Base-by-base conservation (phyloP, 495 filamentous ascomycete genomes). In the Talaromyces liani region DNA sequence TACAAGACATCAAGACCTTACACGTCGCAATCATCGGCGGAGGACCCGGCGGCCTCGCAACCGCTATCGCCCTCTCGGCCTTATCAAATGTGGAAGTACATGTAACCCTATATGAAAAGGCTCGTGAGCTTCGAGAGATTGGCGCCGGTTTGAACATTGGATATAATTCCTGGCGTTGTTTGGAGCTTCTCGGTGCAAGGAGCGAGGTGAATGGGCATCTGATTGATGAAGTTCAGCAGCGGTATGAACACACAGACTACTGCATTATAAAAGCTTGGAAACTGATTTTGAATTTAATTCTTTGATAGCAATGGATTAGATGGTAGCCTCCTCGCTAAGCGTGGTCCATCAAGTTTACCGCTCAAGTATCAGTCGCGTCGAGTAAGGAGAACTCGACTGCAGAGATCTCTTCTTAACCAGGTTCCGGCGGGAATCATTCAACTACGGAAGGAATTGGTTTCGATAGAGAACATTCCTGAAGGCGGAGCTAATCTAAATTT, bases 1-100 rank as follows among this genome's bases (percentile, higher is more conserved):
- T 36, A 36, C 56, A 18, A 36, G 18, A 58, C 6, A 58, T 36
- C 16, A 22, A 58, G n/a, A 18, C 14, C 31, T 12, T 58, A 6
- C 27, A 36, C 27, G 31, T 77, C 54, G 79, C 75, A 49, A 72
- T 81, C 55, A 73, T 82, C 55, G 78, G 79, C 20, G 77, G 75
- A 9, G 80, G 80, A 1, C 80, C 80, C 0, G 81, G 77, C 6
- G 82, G 82, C 0, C 70, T 84, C 0, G 74, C 73, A 25, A 73
- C 79, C 0, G 81, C 80, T 7, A 83, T 83, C 57, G 78, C 77
- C 12, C 72, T 84, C 20, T 77, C 76, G 0, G 66, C 76, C 41
- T 60, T 82, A 1, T 75, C 80, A 0, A 76, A 79, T 24, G 70
- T 82, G 6, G 64, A 75, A 14, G 71, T 79, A 2, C 76, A 66